Evolutionary conservation across 2,329 filamentous ascomycete genomes (phyloP).

Genomic region (Nemania sp.): DNA sequence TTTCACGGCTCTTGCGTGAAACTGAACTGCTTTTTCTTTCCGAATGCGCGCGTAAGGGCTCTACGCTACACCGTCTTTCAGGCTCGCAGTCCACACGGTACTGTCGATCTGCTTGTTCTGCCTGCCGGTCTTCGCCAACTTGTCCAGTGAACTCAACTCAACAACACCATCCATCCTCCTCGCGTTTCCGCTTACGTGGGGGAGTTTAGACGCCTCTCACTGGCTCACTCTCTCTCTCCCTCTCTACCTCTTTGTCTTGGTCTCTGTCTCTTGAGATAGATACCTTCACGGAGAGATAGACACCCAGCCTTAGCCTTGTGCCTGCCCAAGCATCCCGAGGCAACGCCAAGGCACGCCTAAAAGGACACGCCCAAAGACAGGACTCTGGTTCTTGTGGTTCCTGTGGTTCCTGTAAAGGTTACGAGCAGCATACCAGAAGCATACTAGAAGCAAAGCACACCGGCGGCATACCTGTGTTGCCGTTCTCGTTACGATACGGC

Average conservation of each 20-base stretch:
- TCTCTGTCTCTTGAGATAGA: too few relatives aligned
- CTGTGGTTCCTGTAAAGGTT: too few relatives aligned
- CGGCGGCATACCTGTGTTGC: neutral
- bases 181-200: conserved; percentile 20
- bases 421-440: too few relatives aligned
- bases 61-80: conserved; percentile 12
- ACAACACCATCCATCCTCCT: conserved; percentile 15
- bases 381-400: too few relatives aligned
- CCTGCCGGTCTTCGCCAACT: conserved; percentile 17
- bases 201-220: conserved; percentile 10
- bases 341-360: too few relatives aligned
- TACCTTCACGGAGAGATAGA: too few relatives aligned
- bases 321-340: too few relatives aligned
- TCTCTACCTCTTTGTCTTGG: too few relatives aligned
- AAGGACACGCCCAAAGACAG: neutral
- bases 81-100: conserved; percentile 18
- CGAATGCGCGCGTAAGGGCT: conserved; percentile 14
- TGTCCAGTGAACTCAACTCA: conserved; percentile 15
- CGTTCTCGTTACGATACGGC: too few relatives aligned
- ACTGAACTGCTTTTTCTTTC: neutral
- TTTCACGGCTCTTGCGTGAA: neutral
- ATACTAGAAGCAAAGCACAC: neutral
- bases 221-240: neutral
- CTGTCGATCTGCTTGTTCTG: neutral
- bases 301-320: too few relatives aligned